A percentile compares a stretch with the other conserved stretches of the same genome.
phyloP scores from a whole-genome alignment of 1,284 basidiomycete genomes.

The Ganoderma sp. region DNA sequence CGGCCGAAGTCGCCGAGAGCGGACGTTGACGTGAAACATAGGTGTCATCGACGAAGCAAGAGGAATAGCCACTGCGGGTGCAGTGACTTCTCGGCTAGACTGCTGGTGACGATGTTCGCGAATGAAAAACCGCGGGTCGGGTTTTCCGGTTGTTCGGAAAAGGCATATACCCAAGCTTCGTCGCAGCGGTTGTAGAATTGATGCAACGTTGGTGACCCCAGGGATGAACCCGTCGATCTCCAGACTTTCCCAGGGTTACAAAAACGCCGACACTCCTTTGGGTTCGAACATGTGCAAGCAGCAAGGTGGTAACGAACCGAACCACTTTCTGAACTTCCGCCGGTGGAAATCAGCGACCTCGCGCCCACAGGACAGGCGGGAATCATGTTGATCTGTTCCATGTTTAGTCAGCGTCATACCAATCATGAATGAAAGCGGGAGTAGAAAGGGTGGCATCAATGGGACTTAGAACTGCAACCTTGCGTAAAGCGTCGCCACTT shows the following conservation, averaged over 20 bases:
- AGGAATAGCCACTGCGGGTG: background rate
- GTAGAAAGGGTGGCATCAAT: background rate
- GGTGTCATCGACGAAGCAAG: background rate
- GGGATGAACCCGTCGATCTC: background rate
- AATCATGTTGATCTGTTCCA: background rate
- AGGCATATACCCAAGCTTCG: background rate
- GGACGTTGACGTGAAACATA: background rate
- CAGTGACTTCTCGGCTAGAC: background rate
- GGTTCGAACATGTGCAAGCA: conserved; percentile 13
- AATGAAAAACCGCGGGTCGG: background rate
- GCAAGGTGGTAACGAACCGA: conserved; percentile 13
- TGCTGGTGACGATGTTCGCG: background rate
- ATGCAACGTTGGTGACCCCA: conserved; percentile 7
- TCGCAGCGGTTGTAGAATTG: background rate
- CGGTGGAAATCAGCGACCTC: conserved; percentile 1
- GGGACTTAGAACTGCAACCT: conserved; percentile 1
- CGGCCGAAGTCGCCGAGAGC: background rate
- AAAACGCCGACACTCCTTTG: conserved; percentile 19
- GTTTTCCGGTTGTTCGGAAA: background rate
- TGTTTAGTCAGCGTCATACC: background rate
- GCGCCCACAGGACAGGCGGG: conserved; percentile 2
- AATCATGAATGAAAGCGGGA: conserved; percentile 3
- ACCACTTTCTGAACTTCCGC: background rate
- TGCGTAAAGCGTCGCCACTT: background rate
- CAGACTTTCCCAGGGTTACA: conserved; percentile 14